Base-by-base conservation (phyloP, 495 filamentous ascomycete genomes). In the Aspergillus taichungensis region DNA sequence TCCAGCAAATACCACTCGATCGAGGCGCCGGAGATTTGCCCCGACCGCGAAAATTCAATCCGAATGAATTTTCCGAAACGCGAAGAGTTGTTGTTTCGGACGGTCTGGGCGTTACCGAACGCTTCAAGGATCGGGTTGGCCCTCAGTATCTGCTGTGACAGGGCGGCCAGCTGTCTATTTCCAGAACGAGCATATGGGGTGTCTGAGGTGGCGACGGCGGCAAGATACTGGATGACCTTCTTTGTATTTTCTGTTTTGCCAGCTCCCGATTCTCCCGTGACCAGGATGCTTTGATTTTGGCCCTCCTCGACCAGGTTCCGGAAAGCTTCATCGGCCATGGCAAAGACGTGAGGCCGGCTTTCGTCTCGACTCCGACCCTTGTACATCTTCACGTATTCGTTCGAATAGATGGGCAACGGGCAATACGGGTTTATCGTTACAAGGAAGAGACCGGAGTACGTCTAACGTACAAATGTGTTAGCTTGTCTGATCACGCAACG, bases 221-320 rank as follows among this genome's bases (percentile, higher is more conserved):
- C 94, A 37, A 99, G 78, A 62, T 96, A 99, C 51, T 99, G 94
- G 43, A 99, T 99, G 40, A 99, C 94, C 64, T 99, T 99, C 59
- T 99, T 99, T 3, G 94, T 99, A 52, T 99, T 99, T 61, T 99
- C 94, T 0, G 94, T 99, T 67, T 99, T 99, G 50, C 94, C 94
- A 27, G 94, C 94, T 51, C 94, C 94, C 13, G 94, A 99, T 67
- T 99, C 94, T 61, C 94, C 94, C 72, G 94, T 99, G 5, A 99
- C 94, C 31, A 99, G 73, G 56, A 99, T 97, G 57, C 90, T 95
- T 62, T 99, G 94, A 54, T 97, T 96, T 46, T 90, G 77, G 13
- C 91, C 90, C 61, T 95, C 91, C 46, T 95, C 88, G 5, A 96
- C 87, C 6, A 99, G 73, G 56, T 95, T 96, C 3, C 92, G 79